These are phyloP conservation scores for Shiraia bambusicola DNA, from an alignment of 2,329 filamentous ascomycete species.

Conservation along the genomic window DNA sequence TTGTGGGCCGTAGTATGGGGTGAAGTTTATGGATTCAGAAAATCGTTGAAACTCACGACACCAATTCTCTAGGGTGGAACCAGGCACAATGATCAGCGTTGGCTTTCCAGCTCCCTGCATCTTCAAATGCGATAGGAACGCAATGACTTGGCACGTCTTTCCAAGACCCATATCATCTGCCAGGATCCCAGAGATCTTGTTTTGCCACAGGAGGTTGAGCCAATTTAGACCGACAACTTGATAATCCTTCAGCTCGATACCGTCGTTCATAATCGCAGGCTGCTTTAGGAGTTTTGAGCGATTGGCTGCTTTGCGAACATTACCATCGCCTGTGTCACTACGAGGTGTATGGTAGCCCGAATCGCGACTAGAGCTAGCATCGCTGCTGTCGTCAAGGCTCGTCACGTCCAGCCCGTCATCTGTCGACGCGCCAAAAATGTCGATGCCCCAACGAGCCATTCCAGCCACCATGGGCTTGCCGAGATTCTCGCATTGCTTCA, in stretches of 20 bases:
- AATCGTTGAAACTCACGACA: slow-evolving; percentile 86
- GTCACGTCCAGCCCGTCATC: slow-evolving; percentile 63
- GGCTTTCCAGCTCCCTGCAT: slow-evolving; percentile 68
- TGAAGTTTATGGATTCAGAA: slow-evolving; percentile 72
- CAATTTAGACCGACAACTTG: slow-evolving; percentile 94
- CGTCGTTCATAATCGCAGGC: slow-evolving; percentile 73
- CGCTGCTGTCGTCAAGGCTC: slow-evolving; percentile 51
- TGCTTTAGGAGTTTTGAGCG: slow-evolving; percentile 60
- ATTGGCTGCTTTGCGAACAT: slow-evolving; percentile 36
- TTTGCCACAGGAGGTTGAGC: slow-evolving; percentile 80
- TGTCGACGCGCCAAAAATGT: slow-evolving; percentile 61
- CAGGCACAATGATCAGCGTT: slow-evolving; percentile 86
- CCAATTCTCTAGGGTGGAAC: slow-evolving; percentile 96
- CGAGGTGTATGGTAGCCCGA: slow-evolving; percentile 67
- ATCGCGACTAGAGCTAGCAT: slow-evolving; percentile 54
- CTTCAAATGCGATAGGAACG: slow-evolving; percentile 81
- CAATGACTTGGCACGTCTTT: slow-evolving; percentile 96
- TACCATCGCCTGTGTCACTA: slow-evolving; percentile 52
- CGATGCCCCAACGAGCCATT: slow-evolving; percentile 69
- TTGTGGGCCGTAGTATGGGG: slow-evolving; percentile 72
- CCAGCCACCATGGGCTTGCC: slow-evolving; percentile 66
- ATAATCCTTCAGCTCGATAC: slow-evolving; percentile 84
- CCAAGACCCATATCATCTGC: slow-evolving; percentile 96
- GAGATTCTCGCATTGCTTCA: slow-evolving; percentile 71
- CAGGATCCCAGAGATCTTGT: slow-evolving; percentile 81